Evolutionary conservation across 257 asterid species (phyloP), one percentile per base, ranked within the genome.

Genomic region (Nicotiana knightiana): DNA sequence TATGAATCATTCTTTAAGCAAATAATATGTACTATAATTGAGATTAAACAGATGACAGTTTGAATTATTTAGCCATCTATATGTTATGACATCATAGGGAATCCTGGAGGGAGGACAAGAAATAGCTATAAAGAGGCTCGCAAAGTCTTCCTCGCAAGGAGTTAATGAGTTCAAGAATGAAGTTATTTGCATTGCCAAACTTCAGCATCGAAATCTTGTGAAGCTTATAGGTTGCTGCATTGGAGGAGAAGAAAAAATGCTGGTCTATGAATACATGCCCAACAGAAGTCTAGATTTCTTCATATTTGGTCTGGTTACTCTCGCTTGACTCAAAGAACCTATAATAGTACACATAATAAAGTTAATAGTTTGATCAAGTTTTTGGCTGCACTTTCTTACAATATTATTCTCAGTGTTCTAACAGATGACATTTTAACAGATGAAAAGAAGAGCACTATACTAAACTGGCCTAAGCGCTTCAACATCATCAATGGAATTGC

Each of bases 71-170:
- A 37, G 6, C 12, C 58, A 79, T 7, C 9, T n/a, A 46, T 57
- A 59, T 9, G 32, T 32, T n/a, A 4, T 78, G 33, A 35, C n/a
- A 12, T 55, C 12, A 1, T 55, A 86, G 89, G 89, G 89, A 10
- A 24, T 65, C 63, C 70, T 86, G 67, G 76, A 84, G 62, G 82
- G 11, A 3, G 79, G 82, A 77, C 83, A 81, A 61, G 82, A 83
- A 85, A 64, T 87, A 21, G 88, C 90, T 9, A 86, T 87, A 28
- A 87, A 87, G 79, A 84, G 90, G 28, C 81, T 87, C n/a, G 85
- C 90, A 24, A 80, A 54, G 75, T 46, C 85, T 79, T 87, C 88
- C 3, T 64, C 16, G 7, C 90, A 87, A 84, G 90, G 90, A 54
- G 80, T 61, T 2, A 85, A 83, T 1, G 86, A 85, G 85, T 87